Conservation (phyloP, 176 grass and related monocot genomes). For the Raddia distichophylla region DNA sequence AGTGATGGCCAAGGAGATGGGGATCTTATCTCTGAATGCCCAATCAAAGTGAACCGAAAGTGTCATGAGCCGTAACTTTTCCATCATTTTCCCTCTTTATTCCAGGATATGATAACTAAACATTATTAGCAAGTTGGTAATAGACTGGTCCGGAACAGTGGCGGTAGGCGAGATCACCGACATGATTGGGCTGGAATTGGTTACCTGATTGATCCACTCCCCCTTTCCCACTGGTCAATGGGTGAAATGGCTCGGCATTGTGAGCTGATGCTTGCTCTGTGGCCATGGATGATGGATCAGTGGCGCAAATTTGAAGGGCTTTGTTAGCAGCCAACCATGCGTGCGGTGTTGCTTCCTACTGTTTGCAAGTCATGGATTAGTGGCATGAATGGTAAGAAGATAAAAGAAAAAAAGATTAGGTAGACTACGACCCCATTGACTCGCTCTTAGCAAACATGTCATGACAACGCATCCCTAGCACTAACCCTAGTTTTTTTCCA, state of each 20-base stretch:
- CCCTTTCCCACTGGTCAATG: background rate
- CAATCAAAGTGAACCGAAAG: constrained; percentile 23
- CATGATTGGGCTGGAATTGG: background rate
- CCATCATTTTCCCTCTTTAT: constrained; percentile 34
- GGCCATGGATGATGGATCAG: background rate
- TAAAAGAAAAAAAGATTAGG: background rate
- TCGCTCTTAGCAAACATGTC: background rate
- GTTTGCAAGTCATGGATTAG: constrained; percentile 4
- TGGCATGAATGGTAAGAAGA: background rate
- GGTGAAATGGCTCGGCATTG: background rate
- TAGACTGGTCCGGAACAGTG: background rate
- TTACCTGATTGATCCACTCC: background rate
- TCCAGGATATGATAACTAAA: constrained; percentile 18
- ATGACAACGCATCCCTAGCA: background rate
- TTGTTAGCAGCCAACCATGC: background rate
- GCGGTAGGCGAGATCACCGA: background rate
- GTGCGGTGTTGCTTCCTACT: background rate
- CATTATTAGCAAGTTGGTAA: background rate
- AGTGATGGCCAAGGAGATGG: constrained; percentile 23
- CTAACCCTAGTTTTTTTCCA: too few species aligned
- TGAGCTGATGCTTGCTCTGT: background rate
- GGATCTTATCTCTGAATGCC: constrained; percentile 33
- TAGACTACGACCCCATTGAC: background rate
- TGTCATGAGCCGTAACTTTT: constrained; percentile 11
- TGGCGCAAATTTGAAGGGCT: background rate